A percentile compares a stretch with the other conserved stretches of the same genome.
phyloP scores from a whole-genome alignment of 352 stramenopile species.

The Phytopythium vexans region DNA sequence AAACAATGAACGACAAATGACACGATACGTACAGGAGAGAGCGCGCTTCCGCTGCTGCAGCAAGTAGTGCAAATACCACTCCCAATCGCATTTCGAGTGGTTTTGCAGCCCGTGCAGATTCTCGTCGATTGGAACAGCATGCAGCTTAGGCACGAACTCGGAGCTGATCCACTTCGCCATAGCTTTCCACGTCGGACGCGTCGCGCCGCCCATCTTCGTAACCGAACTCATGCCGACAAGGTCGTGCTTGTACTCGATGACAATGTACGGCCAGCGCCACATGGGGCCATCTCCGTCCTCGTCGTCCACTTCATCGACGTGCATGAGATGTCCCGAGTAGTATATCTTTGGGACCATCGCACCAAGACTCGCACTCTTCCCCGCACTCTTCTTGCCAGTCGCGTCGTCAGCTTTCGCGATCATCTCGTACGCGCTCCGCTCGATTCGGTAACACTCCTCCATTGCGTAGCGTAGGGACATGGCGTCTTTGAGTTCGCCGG shows the following conservation, averaged over 20 bases:
- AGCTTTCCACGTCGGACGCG: slow-evolving; percentile 38
- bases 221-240: slow-evolving; percentile 49
- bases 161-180: slow-evolving; percentile 59
- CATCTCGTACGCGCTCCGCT: slow-evolving; percentile 57
- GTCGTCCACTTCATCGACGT: slow-evolving; percentile 64
- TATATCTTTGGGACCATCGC: slow-evolving; percentile 49
- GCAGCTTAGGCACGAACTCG: slow-evolving; percentile 57
- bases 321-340: slow-evolving; percentile 45
- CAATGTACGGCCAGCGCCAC: slow-evolving; percentile 85
- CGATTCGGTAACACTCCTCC: slow-evolving; percentile 75
- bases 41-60: slow-evolving; percentile 57
- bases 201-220: slow-evolving; percentile 50
- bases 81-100: slow-evolving; percentile 63
- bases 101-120: slow-evolving; percentile 48
- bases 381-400: neutral
- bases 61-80: slow-evolving; percentile 84
- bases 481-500: slow-evolving; percentile 45
- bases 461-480: slow-evolving; percentile 70
- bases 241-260: slow-evolving; percentile 64
- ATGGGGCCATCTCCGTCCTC: slow-evolving; percentile 57
- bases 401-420: slow-evolving; percentile 16
- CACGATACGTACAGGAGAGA: slow-evolving; percentile 56
- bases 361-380: slow-evolving; percentile 14
- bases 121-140: slow-evolving; percentile 47
- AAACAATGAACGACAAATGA: neutral